Evolutionary conservation across 2,329 filamentous ascomycete species (phyloP).

Genomic region (Dothiorella sarmentorum): DNA sequence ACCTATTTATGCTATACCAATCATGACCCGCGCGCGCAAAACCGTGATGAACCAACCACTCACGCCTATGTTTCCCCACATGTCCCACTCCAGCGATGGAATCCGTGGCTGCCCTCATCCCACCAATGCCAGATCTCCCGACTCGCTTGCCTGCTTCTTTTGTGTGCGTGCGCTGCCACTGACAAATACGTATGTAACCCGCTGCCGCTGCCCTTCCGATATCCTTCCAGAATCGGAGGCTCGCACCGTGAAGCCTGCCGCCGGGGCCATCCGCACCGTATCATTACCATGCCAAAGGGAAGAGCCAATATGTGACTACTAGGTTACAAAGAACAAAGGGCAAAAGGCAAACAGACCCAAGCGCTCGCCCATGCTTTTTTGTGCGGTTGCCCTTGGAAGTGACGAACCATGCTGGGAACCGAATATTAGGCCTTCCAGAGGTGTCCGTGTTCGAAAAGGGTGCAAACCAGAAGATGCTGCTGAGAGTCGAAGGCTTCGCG

Average conservation of each 20-base stretch:
- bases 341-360: slow-evolving; percentile 4
- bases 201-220: neutral
- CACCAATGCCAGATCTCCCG: no score
- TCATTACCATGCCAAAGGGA: slow-evolving; percentile 1
- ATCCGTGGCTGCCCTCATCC: no score
- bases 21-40: neutral
- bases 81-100: neutral
- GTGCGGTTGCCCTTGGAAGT: neutral
- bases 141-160: neutral
- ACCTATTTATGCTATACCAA: slow-evolving; percentile 8
- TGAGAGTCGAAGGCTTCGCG: neutral
- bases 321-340: neutral
- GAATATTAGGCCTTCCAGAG: neutral
- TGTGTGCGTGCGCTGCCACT: neutral
- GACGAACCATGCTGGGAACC: neutral
- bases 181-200: slow-evolving; percentile 10
- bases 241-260: neutral
- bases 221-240: neutral
- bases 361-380: slow-evolving; percentile 2
- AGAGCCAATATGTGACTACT: slow-evolving; percentile 11
- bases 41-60: neutral
- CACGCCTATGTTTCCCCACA: neutral
- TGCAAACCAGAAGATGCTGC: slow-evolving; percentile 4
- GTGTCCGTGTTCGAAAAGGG: neutral
- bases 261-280: neutral